Evolutionary conservation across 73 alveolate species (phyloP), one percentile per base, ranked within the genome.

Genomic region (Stentor coeruleus): DNA sequence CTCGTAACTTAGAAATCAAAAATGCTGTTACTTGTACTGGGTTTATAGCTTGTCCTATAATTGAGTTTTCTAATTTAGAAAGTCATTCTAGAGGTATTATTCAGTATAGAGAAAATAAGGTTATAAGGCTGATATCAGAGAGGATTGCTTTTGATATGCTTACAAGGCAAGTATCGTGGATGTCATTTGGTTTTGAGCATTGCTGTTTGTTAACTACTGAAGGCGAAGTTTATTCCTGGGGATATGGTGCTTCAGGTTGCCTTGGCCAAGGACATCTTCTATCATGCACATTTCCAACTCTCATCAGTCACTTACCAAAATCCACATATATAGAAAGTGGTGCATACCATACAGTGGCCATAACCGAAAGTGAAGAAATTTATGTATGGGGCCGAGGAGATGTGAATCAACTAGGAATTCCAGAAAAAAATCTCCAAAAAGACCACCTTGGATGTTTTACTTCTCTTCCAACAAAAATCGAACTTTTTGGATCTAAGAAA

Each of bases 231-330:
- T 89, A 86, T 0, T 57, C 92, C n/a, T 90, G 96, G 93, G 96
- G 96, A 35, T 90, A 83, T 87, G 96, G 96, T 2, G 93, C 92
- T n/a, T 84, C 92, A 3, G 96, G 96, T 3, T 87, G 93, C 38
- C 75, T 90, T 0, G 96, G 96, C 1, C 96, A 90, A 83, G 91
- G 89, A 1, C 72, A 83, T 59, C 74, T 82, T 88, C 1, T 83
- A 72, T 59, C 60, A 80, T 33, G 14, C 79, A 58, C 95, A 89
- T 11, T 81, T 82, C 76, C 81, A 75, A 31, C 82, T 87, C 3
- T 30, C 77, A 37, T 38, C 36, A 3, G n/a, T 26, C 3, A 35
- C 38, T n/a, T 74, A 57, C 37, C 57, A 59, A 4, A 38, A 41
- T 14, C 15, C 84, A 3, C 31, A 35, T 26, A 82, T 15, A 40